phyloP scores from a whole-genome alignment of 331 rosid species.

The Quercus tomentella region DNA sequence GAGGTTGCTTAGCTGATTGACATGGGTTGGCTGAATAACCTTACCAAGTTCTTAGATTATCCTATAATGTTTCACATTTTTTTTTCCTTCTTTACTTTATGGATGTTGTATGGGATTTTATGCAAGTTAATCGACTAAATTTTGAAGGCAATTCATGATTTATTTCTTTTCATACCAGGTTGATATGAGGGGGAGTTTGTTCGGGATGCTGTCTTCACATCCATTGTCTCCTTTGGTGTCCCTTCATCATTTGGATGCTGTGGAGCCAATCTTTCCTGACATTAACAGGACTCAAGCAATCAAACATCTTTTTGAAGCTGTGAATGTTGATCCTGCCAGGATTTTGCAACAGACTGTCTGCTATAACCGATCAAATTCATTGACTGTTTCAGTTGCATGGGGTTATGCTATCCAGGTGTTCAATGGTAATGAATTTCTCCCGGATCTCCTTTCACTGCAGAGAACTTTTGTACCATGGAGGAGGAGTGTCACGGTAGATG shows the following conservation, averaged over 20 bases:
- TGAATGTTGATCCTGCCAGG: slow-evolving; percentile 67
- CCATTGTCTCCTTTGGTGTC: slow-evolving; percentile 76
- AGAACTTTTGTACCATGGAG: slow-evolving; percentile 81
- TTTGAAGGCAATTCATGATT: not conserved
- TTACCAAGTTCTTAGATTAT: not conserved
- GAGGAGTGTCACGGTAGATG: slow-evolving; percentile 44
- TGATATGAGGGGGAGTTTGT: slow-evolving; percentile 84
- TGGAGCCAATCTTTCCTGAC: slow-evolving; percentile 73
- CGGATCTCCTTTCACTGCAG: slow-evolving; percentile 59
- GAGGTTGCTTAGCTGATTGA: not conserved
- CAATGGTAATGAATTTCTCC: slow-evolving; percentile 65
- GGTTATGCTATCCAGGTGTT: slow-evolving; percentile 72
- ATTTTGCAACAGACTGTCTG: slow-evolving; percentile 82
- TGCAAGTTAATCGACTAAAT: not conserved
- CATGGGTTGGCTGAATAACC: not conserved
- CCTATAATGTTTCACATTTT: not conserved
- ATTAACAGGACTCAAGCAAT: slow-evolving; percentile 61
- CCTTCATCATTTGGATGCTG: slow-evolving; percentile 84
- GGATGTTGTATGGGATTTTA: not conserved
- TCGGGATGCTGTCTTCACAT: slow-evolving; percentile 83
- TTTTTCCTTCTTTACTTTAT: too few species aligned
- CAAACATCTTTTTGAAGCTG: slow-evolving; percentile 65
- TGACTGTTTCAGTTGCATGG: slow-evolving; percentile 84
- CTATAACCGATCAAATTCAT: slow-evolving; percentile 54
- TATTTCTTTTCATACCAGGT: slow-evolving; percentile 37